Conservation (phyloP, 129 eudicot genomes). For the Tagetes patula region DNA sequence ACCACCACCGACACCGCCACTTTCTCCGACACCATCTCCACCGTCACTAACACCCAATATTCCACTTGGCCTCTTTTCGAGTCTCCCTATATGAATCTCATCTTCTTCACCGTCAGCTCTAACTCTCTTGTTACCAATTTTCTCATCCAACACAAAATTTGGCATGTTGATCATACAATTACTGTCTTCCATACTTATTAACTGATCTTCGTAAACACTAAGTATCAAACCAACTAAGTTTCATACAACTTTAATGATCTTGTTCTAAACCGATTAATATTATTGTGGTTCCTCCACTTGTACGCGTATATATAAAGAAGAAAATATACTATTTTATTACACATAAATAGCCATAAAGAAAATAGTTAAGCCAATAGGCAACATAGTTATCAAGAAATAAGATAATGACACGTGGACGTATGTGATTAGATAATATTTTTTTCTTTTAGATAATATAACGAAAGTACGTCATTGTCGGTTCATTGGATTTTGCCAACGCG, state of each 20-base stretch:
- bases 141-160: constrained; percentile 29
- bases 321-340: background rate
- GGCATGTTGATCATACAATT: constrained; percentile 31
- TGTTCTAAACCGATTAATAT: constrained; percentile 7
- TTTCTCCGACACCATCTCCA: background rate
- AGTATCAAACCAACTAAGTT: constrained; percentile 10
- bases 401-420: background rate
- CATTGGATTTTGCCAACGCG: constrained; percentile 21
- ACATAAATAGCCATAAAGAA: too few species aligned
- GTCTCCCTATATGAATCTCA: constrained; percentile 23
- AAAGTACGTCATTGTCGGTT: constrained; percentile 26
- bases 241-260: constrained; percentile 14
- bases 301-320: background rate
- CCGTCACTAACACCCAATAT: constrained; percentile 6
- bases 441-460: background rate
- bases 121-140: constrained; percentile 33
- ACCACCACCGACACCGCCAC: background rate
- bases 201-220: background rate
- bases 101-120: constrained; percentile 33
- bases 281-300: background rate
- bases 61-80: constrained; percentile 42
- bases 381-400: background rate
- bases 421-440: background rate
- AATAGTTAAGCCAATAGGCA: background rate
- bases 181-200: constrained; percentile 33